These are phyloP conservation scores for Myxozyma udenii DNA, from an alignment of 805 yeast genomes.

Conservation along the genomic window DNA sequence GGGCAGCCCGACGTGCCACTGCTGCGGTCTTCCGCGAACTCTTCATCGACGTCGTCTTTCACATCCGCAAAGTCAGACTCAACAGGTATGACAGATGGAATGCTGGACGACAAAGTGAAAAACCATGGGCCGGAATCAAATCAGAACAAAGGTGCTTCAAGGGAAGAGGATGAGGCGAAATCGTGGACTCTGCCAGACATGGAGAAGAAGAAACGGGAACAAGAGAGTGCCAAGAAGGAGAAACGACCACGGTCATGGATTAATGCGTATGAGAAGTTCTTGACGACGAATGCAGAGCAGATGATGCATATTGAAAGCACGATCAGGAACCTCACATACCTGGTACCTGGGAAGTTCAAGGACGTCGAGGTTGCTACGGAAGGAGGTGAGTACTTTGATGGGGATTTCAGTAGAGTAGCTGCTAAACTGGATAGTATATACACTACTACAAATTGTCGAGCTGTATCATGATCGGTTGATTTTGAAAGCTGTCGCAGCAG, in stretches of 20 bases:
- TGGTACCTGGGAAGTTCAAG: conserved; percentile 42
- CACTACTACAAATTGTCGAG: conserved; percentile 39
- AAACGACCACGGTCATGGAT: conserved; percentile 31
- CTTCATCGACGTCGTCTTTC: background rate
- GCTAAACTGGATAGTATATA: conserved; percentile 34
- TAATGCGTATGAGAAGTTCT: conserved; percentile 36
- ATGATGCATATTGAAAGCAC: conserved; percentile 41
- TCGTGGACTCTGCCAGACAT: background rate
- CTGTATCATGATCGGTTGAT: conserved; percentile 41
- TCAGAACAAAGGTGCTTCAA: background rate
- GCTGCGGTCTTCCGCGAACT: background rate
- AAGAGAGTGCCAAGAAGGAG: background rate
- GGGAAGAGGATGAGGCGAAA: background rate
- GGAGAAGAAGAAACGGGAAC: background rate
- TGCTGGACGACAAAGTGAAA: no score
- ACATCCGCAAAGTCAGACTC: background rate
- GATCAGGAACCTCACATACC: conserved; percentile 37
- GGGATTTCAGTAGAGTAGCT: background rate
- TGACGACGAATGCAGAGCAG: conserved; percentile 39
- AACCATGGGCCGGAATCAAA: background rate
- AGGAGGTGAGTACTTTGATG: conserved; percentile 28
- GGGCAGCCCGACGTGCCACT: background rate
- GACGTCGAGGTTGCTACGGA: conserved; percentile 42
- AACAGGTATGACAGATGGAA: background rate
- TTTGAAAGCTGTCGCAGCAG: conserved; percentile 32